phyloP scores from a whole-genome alignment of 2,329 filamentous ascomycete genomes.

The Apiospora arundinis region DNA sequence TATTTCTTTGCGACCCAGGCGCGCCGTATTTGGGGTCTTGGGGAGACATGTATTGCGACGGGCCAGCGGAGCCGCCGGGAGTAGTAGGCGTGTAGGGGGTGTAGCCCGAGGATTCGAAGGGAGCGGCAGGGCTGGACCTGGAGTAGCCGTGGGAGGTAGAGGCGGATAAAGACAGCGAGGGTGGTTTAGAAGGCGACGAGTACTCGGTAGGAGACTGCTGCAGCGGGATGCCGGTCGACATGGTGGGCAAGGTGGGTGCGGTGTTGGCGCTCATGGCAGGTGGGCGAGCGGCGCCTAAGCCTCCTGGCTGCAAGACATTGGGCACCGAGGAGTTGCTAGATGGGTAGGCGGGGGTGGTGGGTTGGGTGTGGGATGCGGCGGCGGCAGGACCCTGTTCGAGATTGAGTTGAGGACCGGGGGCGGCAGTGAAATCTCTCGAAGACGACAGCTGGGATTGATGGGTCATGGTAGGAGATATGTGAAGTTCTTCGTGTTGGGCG shows the following conservation, averaged over 20 bases:
- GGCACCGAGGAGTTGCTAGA: slow-evolving; percentile 54
- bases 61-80: slow-evolving; percentile 58
- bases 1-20: slow-evolving; percentile 63
- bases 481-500: slow-evolving; percentile 58
- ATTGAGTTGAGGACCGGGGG: slow-evolving; percentile 51
- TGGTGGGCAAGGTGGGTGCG: slow-evolving; percentile 53
- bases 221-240: slow-evolving; percentile 49
- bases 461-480: slow-evolving; percentile 56
- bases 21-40: slow-evolving; percentile 61
- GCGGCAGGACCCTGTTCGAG: slow-evolving; percentile 37
- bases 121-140: slow-evolving; percentile 77
- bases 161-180: slow-evolving; percentile 60
- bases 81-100: slow-evolving; percentile 68
- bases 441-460: slow-evolving; percentile 46
- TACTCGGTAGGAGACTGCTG: slow-evolving; percentile 45
- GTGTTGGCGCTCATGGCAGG: slow-evolving; percentile 49
- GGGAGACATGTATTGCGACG: slow-evolving; percentile 70
- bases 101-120: slow-evolving; percentile 63
- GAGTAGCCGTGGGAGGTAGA: slow-evolving; percentile 74
- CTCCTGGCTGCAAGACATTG: slow-evolving; percentile 65
- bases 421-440: neutral
- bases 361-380: slow-evolving; percentile 25
- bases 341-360: slow-evolving; percentile 46
- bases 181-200: slow-evolving; percentile 66
- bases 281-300: slow-evolving; percentile 45